phyloP scores from a whole-genome alignment of 176 grass and related monocot genomes.

The Rhynchospora tenuis region DNA sequence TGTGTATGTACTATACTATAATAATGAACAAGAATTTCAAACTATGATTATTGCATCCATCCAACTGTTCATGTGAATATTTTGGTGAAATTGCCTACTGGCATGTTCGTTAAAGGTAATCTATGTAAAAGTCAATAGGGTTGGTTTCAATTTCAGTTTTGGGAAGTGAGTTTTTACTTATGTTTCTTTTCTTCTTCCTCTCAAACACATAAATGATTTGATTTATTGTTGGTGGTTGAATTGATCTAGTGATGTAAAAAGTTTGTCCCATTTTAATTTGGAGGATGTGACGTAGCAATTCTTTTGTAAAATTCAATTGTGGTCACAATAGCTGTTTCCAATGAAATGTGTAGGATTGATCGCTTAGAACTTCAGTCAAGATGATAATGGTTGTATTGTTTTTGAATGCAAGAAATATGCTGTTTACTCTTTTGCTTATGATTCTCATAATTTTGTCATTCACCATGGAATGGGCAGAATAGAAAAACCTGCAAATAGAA shows the following conservation, averaged over 20 bases:
- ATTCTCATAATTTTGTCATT: not conserved
- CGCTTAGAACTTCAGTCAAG: not conserved
- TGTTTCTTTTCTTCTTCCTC: not conserved
- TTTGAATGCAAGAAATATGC: not conserved
- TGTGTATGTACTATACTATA: conserved; percentile 21
- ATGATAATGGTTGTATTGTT: not conserved
- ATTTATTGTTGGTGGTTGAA: conserved; percentile 21
- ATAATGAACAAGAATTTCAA: not conserved
- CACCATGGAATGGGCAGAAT: not conserved
- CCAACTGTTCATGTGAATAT: conserved; percentile 19
- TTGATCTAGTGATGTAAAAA: conserved; percentile 13
- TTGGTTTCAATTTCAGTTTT: conserved; percentile 10
- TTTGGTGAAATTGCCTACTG: not conserved
- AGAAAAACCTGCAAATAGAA: not conserved
- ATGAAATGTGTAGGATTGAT: not conserved
- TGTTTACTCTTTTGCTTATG: not conserved
- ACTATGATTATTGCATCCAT: not conserved
- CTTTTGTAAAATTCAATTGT: conserved; percentile 14
- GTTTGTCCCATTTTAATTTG: not conserved
- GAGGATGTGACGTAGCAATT: not conserved
- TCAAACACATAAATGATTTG: conserved; percentile 11
- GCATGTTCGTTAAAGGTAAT: conserved; percentile 19
- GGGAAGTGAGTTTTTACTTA: not conserved
- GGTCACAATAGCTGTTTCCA: not conserved
- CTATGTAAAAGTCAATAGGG: conserved; percentile 18